A percentile compares a stretch with the other conserved stretches of the same genome.
Evolutionary conservation across 768 basidiomycete species (phyloP).

Genomic region (Xerocomus potaroensis): DNA sequence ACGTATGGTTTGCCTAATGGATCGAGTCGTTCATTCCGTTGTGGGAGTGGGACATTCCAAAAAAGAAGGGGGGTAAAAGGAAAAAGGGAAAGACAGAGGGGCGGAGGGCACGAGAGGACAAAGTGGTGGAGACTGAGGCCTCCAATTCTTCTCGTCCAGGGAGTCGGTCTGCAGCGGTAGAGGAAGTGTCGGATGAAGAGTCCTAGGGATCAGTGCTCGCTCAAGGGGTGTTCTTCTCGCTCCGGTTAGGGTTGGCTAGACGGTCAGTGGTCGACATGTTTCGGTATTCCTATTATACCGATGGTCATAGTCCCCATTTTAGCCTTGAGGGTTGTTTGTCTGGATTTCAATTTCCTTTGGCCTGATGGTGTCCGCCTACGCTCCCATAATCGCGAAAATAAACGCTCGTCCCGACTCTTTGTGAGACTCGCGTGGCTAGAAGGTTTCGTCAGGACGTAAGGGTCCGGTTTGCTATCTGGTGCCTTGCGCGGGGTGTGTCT

Average conservation of each 20-base stretch:
- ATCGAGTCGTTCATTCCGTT: slow-evolving; percentile 95
- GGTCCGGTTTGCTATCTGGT: too few relatives aligned
- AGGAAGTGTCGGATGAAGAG: slow-evolving; percentile 44
- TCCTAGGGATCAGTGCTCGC: slow-evolving; percentile 12
- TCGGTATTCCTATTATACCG: neutral
- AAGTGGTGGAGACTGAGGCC: slow-evolving; percentile 32
- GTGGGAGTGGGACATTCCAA: slow-evolving; percentile 93
- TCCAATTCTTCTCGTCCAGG: slow-evolving; percentile 30
- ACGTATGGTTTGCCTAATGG: slow-evolving; percentile 38
- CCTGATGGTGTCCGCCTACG: too few relatives aligned
- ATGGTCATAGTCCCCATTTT: neutral
- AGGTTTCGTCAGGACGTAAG: too few relatives aligned
- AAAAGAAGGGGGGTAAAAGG: slow-evolving; percentile 67
- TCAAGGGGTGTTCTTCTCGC: too few relatives aligned
- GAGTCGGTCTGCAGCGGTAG: slow-evolving; percentile 39
- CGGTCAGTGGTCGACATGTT: neutral
- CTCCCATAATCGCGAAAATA: too few relatives aligned
- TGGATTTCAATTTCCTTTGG: neutral
- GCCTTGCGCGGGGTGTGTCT: too few relatives aligned
- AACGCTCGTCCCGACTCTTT: too few relatives aligned
- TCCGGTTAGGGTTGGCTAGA: too few relatives aligned
- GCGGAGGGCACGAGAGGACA: slow-evolving; percentile 33
- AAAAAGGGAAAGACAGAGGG: slow-evolving; percentile 43
- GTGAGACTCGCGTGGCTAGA: too few relatives aligned
- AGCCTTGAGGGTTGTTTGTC: neutral